Evolutionary conservation across 768 basidiomycete species (phyloP).

Genomic region (Nidularia sp.): DNA sequence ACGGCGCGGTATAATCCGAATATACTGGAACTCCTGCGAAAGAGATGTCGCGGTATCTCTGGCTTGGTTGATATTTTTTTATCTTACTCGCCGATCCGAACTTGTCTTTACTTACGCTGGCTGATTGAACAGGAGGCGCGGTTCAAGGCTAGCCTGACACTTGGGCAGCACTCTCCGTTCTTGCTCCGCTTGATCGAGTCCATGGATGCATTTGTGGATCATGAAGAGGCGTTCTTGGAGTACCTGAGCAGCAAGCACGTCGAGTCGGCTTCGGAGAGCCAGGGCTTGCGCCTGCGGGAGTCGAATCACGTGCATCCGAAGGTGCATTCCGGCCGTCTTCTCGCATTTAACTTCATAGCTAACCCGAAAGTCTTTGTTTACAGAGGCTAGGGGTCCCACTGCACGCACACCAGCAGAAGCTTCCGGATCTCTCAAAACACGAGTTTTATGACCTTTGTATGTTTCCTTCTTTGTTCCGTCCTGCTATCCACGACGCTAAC

Average conservation of each 20-base stretch:
- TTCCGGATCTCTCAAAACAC: constrained; percentile 30
- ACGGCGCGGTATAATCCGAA: constrained; percentile 27
- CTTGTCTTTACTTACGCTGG: neutral
- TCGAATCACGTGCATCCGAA: constrained; percentile 28
- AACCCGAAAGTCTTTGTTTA: neutral
- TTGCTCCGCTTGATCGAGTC: constrained; percentile 30
- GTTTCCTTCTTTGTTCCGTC: constrained; percentile 6
- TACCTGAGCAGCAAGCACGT: constrained; percentile 22
- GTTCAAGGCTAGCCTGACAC: constrained; percentile 19
- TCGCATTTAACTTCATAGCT: neutral
- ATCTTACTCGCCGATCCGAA: constrained; percentile 13
- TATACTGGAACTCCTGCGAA: constrained; percentile 26
- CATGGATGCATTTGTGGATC: constrained; percentile 36
- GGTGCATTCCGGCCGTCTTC: constrained; percentile 12
- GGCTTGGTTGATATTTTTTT: neutral
- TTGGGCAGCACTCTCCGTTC: constrained; percentile 25
- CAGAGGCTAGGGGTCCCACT: constrained; percentile 31
- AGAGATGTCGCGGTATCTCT: constrained; percentile 24
- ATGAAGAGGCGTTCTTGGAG: constrained; percentile 28
- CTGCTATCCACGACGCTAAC: neutral
- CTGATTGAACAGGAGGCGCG: constrained; percentile 14
- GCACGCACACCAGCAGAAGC: constrained; percentile 18
- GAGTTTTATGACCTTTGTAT: constrained; percentile 36
- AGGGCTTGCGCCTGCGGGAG: constrained; percentile 22
- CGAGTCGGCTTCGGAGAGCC: constrained; percentile 11